These are phyloP conservation scores for Suillus paluster DNA, from an alignment of 768 basidiomycete genomes.

Conservation along the genomic window DNA sequence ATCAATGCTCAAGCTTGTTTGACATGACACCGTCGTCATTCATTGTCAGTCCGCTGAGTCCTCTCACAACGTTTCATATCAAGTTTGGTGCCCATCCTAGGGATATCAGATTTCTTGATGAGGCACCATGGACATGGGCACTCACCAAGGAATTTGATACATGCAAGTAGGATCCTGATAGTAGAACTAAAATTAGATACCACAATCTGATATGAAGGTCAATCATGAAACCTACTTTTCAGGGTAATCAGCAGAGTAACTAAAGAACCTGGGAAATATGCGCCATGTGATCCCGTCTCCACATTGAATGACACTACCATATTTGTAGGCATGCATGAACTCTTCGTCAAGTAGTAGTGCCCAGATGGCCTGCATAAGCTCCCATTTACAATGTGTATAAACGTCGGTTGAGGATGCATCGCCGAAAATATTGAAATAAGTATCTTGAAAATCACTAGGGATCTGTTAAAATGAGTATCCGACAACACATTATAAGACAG, in stretches of 20 bases:
- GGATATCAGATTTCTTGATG: slow-evolving; percentile 10
- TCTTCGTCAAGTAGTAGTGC: slow-evolving; percentile 18
- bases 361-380: slow-evolving; percentile 23
- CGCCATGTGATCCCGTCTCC: slow-evolving; percentile 17
- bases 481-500: too few relatives aligned
- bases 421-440: not conserved
- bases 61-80: slow-evolving; percentile 10
- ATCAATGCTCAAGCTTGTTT: slow-evolving; percentile 5
- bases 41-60: not conserved
- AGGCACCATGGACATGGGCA: slow-evolving; percentile 25
- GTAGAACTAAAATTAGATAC: not conserved
- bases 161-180: not conserved
- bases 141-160: not conserved
- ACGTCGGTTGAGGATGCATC: not conserved
- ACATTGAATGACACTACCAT: slow-evolving; percentile 25
- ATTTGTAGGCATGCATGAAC: slow-evolving; percentile 21
- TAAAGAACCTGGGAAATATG: slow-evolving; percentile 23
- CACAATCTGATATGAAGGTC: not conserved
- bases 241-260: slow-evolving; percentile 27
- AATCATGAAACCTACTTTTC: slow-evolving; percentile 28
- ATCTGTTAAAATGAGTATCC: too few relatives aligned
- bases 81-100: slow-evolving; percentile 8
- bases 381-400: slow-evolving; percentile 20
- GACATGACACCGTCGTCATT: not conserved
- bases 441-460: too few relatives aligned